Evolutionary conservation across 495 filamentous ascomycete genomes (phyloP), one percentile per base, ranked within the genome.

Genomic region (Podospora didyma): DNA sequence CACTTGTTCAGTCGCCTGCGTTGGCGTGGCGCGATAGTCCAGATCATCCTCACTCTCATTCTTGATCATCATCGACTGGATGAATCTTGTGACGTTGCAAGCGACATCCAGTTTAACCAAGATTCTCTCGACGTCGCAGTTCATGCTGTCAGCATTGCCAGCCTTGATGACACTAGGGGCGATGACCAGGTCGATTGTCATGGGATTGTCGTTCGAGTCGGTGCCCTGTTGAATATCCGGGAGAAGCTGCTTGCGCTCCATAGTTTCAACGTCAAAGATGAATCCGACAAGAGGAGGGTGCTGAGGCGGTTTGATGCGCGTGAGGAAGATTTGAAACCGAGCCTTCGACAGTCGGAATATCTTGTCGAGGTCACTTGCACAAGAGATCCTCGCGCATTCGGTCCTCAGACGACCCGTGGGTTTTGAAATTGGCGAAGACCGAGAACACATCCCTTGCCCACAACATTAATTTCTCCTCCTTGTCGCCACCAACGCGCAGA

Each of bases 101-200:
- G 61, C 19, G 1, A 49, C 55, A n/a, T 53, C 23, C 0, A 59
- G 58, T 17, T 61, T 64, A 10, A 61, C 45, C 20, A 64, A 37
- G 17, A 59, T 37, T 2, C 37, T 37, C 48, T 50, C 17, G 6
- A 34, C 23, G 7, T 45, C 23, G 49, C 61, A 64, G 9, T 58
- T 34, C 0, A 5, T 31, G 1, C 62, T 55, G 0, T 64, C 58
- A 0, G 45, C 20, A 20, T 55, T 64, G 10, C 58, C 52, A 19
- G 42, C 21, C n/a, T 64, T 61, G 26, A 61, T 10, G 20, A 64
- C 35, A 5, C 54, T 54, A 0, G 62, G 62, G 0, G 54, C 57
- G 12, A 60, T 34, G 16, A n/a, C 46, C 0, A 57, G 24, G 21
- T 60, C 53, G 23, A 56, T 56, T 11, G 12, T 21, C 1, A 9